A percentile compares a stretch with the other conserved stretches of the same genome.
phyloP scores from a whole-genome alignment of 2,329 filamentous ascomycete genomes.

The Epichloe hybrida region DNA sequence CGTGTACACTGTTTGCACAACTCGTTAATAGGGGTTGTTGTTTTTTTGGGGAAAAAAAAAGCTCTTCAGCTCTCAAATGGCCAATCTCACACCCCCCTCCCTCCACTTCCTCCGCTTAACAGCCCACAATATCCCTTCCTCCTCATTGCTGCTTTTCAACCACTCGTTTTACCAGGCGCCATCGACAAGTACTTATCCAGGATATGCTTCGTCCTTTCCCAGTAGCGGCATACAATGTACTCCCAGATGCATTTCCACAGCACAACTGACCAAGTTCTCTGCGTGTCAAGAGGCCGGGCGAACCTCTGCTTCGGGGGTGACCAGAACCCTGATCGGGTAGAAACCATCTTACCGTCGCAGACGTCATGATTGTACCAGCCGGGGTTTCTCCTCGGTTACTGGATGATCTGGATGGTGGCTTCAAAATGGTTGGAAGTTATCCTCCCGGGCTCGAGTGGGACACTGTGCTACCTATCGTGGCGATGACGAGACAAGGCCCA shows the following conservation, averaged over 20 bases:
- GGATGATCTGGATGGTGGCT: constrained; percentile 38
- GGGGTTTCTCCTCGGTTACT: constrained; percentile 49
- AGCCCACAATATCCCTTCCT: constrained; percentile 47
- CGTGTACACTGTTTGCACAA: not conserved
- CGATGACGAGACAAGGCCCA: not conserved
- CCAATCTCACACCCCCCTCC: not conserved
- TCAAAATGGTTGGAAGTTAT: constrained; percentile 57
- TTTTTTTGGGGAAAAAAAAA: not conserved
- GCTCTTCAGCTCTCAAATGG: not conserved
- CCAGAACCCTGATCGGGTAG: constrained; percentile 22
- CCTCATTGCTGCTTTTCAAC: constrained; percentile 19
- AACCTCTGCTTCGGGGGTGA: constrained; percentile 54
- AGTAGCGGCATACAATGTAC: not conserved
- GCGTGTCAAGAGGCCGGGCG: constrained; percentile 43
- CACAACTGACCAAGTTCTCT: constrained; percentile 53
- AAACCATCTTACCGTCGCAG: constrained; percentile 42
- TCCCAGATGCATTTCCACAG: constrained; percentile 54
- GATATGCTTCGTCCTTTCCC: not conserved
- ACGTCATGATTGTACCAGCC: constrained; percentile 52
- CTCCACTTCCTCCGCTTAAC: constrained; percentile 41
- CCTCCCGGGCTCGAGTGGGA: constrained; percentile 47
- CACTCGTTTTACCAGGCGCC: not conserved
- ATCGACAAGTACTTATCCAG: not conserved
- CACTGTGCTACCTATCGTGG: constrained; percentile 34
- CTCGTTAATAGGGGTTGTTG: not conserved